Evolutionary conservation across 2,329 filamentous ascomycete species (phyloP).

Genomic region (Fusarium sp.): DNA sequence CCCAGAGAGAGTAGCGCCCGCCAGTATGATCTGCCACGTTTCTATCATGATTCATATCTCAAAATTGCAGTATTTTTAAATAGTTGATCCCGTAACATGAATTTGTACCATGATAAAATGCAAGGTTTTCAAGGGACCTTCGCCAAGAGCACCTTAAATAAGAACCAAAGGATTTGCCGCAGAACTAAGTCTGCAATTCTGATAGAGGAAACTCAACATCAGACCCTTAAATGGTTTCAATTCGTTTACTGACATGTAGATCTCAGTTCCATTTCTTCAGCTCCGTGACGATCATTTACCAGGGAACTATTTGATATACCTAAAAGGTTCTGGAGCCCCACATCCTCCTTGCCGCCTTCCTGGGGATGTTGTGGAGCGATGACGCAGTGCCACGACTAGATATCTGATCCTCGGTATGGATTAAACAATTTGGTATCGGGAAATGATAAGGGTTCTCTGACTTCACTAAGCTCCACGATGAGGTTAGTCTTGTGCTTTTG

Average conservation of each 20-base stretch:
- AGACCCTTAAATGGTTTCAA: not conserved
- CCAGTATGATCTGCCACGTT: not conserved
- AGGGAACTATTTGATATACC: not conserved
- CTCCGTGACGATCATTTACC: not conserved
- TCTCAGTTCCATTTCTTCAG: not conserved
- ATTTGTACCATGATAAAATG: rapidly evolving
- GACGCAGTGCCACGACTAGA: not conserved
- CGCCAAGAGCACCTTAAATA: not conserved
- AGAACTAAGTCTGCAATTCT: not conserved
- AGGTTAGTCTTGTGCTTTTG: not conserved
- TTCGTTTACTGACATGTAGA: not conserved
- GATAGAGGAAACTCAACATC: not conserved
- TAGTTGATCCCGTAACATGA: rapidly evolving
- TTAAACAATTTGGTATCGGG: not conserved
- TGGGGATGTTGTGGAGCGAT: not conserved
- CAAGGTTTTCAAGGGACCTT: not conserved
- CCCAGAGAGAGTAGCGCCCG: not conserved
- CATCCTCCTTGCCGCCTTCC: not conserved
- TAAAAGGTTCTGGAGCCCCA: not conserved
- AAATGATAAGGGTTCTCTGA: not conserved
- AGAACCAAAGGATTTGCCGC: not conserved
- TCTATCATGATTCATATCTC: not conserved
- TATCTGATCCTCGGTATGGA: not conserved
- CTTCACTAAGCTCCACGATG: not conserved
- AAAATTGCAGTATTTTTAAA: rapidly evolving